Evolutionary conservation across 352 stramenopile species (phyloP), one percentile per base, ranked within the genome.

Genomic region (Globisporangium solare): DNA sequence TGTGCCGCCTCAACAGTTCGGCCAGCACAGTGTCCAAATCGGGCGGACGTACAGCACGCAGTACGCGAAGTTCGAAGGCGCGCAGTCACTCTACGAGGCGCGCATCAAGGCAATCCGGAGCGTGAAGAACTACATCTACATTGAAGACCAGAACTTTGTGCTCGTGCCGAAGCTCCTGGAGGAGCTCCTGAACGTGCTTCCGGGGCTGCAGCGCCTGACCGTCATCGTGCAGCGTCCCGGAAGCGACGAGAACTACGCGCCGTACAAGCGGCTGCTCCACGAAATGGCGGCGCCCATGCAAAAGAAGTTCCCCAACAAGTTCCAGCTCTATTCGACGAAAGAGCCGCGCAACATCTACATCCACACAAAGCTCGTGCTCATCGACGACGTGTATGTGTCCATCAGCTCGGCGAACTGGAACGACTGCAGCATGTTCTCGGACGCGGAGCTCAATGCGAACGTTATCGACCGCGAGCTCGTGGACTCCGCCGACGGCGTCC

Each of bases 91-190:
- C 14, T 70, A 79, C 46, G 51, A 68, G 2, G 55, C 70, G 5
- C 70, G 70, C 10, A 51, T 85, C 50, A 85, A 85, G 56, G 74
- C 68, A 1, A 72, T 82, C 40, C 54, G 57, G 41, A 74, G 66
- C 51, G 74, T 72, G 3, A 72, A 70, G 37, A 85, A 83, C 63
- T 85, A 68, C 49, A 73, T 85, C 32, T 85, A 80, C 63, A 75
- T 85, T 22, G 72, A 85, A 46, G 74, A 85, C 52, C 74, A 85
- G 64, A 83, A 85, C 63, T 82, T 85, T 42, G 66, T 79, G 0
- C 47, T 67, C 35, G 71, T 85, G 2, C 65, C 71, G 0, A 50
- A 74, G 42, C 52, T 86, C 8, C 52, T 83, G 1, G 54, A 74
- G 1, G 71, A 67, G 0, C 49, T 88, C n/a, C 39, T 86, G n/a